These are phyloP conservation scores for Ascochyta fabae DNA, from an alignment of 2,329 filamentous ascomycete genomes.

Conservation along the genomic window DNA sequence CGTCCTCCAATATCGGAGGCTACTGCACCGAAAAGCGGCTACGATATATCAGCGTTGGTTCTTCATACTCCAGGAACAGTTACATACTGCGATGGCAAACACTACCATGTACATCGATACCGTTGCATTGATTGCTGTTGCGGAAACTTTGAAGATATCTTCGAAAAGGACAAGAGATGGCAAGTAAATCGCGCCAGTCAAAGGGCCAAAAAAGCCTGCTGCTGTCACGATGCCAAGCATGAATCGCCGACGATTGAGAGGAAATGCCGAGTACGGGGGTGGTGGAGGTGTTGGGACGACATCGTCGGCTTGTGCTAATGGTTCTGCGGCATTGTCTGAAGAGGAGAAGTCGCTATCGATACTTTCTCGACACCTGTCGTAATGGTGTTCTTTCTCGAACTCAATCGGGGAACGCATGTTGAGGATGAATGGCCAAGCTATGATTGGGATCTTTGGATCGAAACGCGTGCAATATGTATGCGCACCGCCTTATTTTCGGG, in stretches of 20 bases:
- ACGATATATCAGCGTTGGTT: conserved; percentile 11
- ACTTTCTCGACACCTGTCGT: conserved; percentile 31
- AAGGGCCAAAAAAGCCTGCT: conserved; percentile 53
- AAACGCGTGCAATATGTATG: conserved; percentile 25
- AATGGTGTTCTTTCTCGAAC: conserved; percentile 31
- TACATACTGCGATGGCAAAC: conserved; percentile 49
- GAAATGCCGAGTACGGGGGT: conserved; percentile 50
- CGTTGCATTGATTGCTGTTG: conserved; percentile 51
- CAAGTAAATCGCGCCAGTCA: conserved; percentile 55
- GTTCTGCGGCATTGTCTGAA: conserved; percentile 18
- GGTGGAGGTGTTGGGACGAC: conserved; percentile 9
- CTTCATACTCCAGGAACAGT: background rate
- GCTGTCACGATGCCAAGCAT: conserved; percentile 51
- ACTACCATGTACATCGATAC: conserved; percentile 56
- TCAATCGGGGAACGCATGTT: conserved; percentile 34
- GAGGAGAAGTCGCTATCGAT: conserved; percentile 31
- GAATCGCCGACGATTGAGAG: conserved; percentile 44
- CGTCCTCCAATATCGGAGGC: conserved; percentile 52
- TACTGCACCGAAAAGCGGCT: conserved; percentile 52
- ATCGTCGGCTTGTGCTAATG: conserved; percentile 14
- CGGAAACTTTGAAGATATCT: conserved; percentile 46
- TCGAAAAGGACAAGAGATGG: conserved; percentile 50
- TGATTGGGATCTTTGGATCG: conserved; percentile 15
- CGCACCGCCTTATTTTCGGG: conserved; percentile 25
- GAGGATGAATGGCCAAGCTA: conserved; percentile 8